Evolutionary conservation across 1,284 basidiomycete species (phyloP).

Genomic region (Fomitopsis schrenkii): DNA sequence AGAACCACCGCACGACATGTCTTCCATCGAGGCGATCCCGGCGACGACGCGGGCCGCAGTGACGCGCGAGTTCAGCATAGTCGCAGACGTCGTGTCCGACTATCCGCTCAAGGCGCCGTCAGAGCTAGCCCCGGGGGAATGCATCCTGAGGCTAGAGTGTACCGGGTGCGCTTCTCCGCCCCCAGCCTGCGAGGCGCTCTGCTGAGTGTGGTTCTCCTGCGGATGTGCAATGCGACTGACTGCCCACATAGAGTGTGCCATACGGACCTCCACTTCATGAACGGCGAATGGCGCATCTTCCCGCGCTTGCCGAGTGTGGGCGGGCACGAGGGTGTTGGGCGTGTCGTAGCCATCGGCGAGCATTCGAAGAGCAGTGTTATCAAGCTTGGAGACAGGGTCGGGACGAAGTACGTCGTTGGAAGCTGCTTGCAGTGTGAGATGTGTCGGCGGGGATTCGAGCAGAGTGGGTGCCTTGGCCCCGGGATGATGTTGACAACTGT

Average conservation of each 20-base stretch:
- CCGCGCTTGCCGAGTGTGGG: constrained; percentile 73
- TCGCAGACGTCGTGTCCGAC: constrained; percentile 39
- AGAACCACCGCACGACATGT: background rate
- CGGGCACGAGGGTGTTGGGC: constrained; percentile 78
- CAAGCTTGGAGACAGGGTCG: constrained; percentile 74
- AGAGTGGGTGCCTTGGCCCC: constrained; percentile 38
- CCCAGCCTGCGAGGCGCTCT: background rate
- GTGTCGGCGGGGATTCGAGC: constrained; percentile 69
- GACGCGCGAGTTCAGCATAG: constrained; percentile 37
- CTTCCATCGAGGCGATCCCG: constrained; percentile 38
- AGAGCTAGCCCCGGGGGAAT: constrained; percentile 74
- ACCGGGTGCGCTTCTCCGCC: constrained; percentile 40
- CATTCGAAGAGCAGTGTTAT: constrained; percentile 57
- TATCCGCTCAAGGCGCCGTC: constrained; percentile 55
- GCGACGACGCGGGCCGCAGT: constrained; percentile 58
- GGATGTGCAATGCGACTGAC: background rate
- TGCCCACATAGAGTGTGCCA: constrained; percentile 43
- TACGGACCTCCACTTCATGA: constrained; percentile 71
- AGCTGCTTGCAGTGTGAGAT: constrained; percentile 59
- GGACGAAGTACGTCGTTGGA: constrained; percentile 69
- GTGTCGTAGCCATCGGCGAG: constrained; percentile 72
- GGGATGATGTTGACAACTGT: background rate
- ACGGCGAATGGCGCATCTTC: constrained; percentile 67
- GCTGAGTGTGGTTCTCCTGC: background rate
- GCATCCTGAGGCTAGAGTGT: constrained; percentile 71